Evolutionary conservation across 345 rosid species (phyloP).

Genomic region (Linum tenue): DNA sequence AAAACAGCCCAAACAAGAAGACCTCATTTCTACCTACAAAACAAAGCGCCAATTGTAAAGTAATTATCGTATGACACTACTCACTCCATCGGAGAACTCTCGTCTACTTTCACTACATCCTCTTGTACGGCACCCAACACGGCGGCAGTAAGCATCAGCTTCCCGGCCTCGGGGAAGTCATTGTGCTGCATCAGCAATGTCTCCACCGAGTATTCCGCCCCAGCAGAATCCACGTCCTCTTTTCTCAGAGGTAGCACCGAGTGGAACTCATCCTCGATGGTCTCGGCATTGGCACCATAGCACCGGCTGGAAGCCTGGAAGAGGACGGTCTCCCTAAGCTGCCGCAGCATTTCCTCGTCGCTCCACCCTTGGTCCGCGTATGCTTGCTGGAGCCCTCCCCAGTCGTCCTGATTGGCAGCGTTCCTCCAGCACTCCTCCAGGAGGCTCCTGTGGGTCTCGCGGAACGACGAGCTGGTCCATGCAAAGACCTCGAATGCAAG

Average conservation of each 20-base stretch:
- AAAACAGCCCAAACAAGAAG: too few relatives aligned
- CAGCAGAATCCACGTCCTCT: constrained; percentile 26
- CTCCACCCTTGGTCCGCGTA: constrained; percentile 67
- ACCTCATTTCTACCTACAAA: too few relatives aligned
- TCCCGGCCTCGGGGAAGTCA: constrained; percentile 76
- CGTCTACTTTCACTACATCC: constrained; percentile 14
- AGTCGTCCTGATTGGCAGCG: constrained; percentile 66
- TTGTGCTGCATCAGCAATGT: constrained; percentile 74
- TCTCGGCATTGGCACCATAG: constrained; percentile 57
- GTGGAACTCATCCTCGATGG: constrained; percentile 52
- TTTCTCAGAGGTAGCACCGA: constrained; percentile 62
- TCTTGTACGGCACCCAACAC: constrained; percentile 52
- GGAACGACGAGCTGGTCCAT: constrained; percentile 75
- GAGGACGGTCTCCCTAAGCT: constrained; percentile 51
- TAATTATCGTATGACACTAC: too few relatives aligned
- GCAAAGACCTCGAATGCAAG: constrained; percentile 78
- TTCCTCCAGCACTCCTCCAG: constrained; percentile 88
- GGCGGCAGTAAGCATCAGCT: constrained; percentile 71
- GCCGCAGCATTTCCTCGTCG: constrained; percentile 65
- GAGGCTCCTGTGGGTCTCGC: constrained; percentile 55
- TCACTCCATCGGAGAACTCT: constrained; percentile 28
- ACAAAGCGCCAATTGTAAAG: too few relatives aligned
- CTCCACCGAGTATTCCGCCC: constrained; percentile 50
- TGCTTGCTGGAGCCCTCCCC: constrained; percentile 64
- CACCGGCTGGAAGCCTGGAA: constrained; percentile 70